phyloP scores from a whole-genome alignment of 2,329 filamentous ascomycete species.

The Colletotrichum sp. region DNA sequence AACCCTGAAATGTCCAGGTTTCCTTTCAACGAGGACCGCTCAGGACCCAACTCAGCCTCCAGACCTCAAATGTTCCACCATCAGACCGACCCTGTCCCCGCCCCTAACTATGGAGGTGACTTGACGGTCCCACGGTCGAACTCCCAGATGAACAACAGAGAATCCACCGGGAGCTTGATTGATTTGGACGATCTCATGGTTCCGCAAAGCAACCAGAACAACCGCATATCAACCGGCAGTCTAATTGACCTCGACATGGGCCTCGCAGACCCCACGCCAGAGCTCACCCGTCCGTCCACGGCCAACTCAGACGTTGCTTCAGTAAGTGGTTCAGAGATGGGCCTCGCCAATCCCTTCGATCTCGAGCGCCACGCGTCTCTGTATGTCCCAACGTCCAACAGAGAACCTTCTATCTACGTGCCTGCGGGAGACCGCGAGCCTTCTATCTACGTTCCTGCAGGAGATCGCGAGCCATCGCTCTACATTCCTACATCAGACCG shows the following conservation, averaged over 20 bases:
- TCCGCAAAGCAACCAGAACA: constrained; percentile 36
- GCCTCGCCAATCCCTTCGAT: constrained; percentile 64
- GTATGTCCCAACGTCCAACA: constrained; percentile 47
- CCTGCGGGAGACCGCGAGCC: constrained; percentile 52
- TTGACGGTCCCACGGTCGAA: constrained; percentile 24
- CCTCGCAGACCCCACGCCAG: constrained; percentile 54
- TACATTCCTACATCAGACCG: constrained; percentile 52
- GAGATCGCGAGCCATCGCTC: constrained; percentile 60
- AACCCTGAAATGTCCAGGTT: constrained; percentile 59
- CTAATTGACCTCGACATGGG: constrained; percentile 63
- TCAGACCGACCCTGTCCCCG: constrained; percentile 53
- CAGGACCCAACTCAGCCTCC: constrained; percentile 31
- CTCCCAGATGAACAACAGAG: constrained; percentile 33
- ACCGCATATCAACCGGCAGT: constrained; percentile 44
- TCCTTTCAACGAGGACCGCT: constrained; percentile 39
- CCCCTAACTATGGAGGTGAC: constrained; percentile 21
- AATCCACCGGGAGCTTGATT: constrained; percentile 52
- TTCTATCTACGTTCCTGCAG: constrained; percentile 61
- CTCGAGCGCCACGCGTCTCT: constrained; percentile 67
- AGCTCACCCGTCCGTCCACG: constrained; percentile 60
- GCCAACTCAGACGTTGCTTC: constrained; percentile 64
- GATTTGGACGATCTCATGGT: constrained; percentile 53
- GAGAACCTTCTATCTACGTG: constrained; percentile 66
- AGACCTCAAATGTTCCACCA: constrained; percentile 55
- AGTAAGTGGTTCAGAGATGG: constrained; percentile 60